phyloP scores from a whole-genome alignment of 768 basidiomycete species.

The Boletus vinaceobasis region DNA sequence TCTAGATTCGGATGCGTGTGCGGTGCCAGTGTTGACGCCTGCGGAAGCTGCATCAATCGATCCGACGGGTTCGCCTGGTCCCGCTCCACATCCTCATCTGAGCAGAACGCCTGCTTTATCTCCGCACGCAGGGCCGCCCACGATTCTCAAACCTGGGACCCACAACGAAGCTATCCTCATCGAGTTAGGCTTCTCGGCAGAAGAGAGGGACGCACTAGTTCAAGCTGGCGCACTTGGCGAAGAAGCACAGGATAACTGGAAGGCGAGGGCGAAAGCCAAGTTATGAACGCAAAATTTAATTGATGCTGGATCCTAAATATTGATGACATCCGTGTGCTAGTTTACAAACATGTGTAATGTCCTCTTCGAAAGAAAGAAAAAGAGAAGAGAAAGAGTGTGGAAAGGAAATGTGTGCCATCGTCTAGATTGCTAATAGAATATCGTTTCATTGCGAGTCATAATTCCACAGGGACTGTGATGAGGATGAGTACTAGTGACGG shows the following conservation, averaged over 20 bases:
- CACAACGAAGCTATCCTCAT: constrained; percentile 53
- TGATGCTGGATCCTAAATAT: background rate
- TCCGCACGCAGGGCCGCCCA: constrained; percentile 1
- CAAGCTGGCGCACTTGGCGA: constrained; percentile 48
- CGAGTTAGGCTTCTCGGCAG: constrained; percentile 48
- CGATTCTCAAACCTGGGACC: constrained; percentile 43
- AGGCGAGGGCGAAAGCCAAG: constrained; percentile 22
- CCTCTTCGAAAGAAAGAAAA: background rate
- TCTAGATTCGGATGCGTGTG: constrained; percentile 69
- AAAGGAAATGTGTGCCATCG: background rate
- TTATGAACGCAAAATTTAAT: constrained; percentile 13
- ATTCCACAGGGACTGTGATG: background rate
- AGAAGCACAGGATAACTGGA: constrained; percentile 18
- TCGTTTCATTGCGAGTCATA: background rate
- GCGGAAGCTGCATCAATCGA: constrained; percentile 53
- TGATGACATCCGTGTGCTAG: constrained; percentile 4
- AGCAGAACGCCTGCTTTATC: constrained; percentile 29
- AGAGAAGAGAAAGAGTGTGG: background rate
- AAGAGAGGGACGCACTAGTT: constrained; percentile 38
- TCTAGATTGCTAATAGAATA: constrained; percentile 14
- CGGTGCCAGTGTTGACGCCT: constrained; percentile 63
- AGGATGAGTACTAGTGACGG: background rate
- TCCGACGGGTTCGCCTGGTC: constrained; percentile 36
- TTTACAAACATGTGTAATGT: constrained; percentile 3
- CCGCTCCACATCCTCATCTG: constrained; percentile 52